phyloP scores from a whole-genome alignment of 495 filamentous ascomycete genomes.

The Daldinia grandis region DNA sequence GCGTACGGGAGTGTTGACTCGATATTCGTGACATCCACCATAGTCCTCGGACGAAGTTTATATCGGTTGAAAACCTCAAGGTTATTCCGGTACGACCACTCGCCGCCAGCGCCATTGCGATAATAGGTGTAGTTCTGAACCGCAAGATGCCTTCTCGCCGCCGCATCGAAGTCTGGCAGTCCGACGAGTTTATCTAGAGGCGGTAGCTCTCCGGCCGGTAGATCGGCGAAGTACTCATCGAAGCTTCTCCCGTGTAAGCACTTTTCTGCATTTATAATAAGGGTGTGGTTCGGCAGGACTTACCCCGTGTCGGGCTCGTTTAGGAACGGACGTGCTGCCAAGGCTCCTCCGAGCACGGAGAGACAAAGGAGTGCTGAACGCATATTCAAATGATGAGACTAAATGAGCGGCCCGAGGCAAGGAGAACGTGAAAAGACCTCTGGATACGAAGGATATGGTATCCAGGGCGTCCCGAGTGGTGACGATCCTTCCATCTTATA shows the following conservation, averaged over 20 bases:
- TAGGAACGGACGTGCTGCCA: slow-evolving; percentile 41
- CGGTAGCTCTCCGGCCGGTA: slow-evolving; percentile 41
- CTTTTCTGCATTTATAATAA: background rate
- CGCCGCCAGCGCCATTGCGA: slow-evolving; percentile 52
- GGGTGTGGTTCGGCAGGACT: background rate
- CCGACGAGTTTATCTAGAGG: slow-evolving; percentile 44
- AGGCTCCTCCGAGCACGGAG: slow-evolving; percentile 22
- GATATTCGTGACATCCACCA: slow-evolving; percentile 49
- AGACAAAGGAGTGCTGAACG: slow-evolving; percentile 18
- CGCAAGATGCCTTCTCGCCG: slow-evolving; percentile 45
- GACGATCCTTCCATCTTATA: slow-evolving; percentile 23
- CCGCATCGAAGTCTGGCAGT: slow-evolving; percentile 50
- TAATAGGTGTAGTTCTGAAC: slow-evolving; percentile 51
- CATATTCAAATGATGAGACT: slow-evolving; percentile 18
- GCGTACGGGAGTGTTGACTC: slow-evolving; percentile 41
- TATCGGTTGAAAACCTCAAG: slow-evolving; percentile 50
- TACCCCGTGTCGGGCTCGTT: slow-evolving; percentile 46
- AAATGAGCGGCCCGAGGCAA: slow-evolving; percentile 3
- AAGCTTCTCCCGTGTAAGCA: slow-evolving; percentile 34
- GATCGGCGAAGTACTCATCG: slow-evolving; percentile 31
- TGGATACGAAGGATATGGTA: background rate
- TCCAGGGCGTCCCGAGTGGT: background rate
- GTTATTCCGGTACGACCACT: slow-evolving; percentile 54
- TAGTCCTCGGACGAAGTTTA: slow-evolving; percentile 38
- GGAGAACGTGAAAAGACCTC: background rate